These are phyloP conservation scores for Irineochytrium annulatum DNA, from an alignment of 192 early-diverging fungal genomes.

Conservation along the genomic window DNA sequence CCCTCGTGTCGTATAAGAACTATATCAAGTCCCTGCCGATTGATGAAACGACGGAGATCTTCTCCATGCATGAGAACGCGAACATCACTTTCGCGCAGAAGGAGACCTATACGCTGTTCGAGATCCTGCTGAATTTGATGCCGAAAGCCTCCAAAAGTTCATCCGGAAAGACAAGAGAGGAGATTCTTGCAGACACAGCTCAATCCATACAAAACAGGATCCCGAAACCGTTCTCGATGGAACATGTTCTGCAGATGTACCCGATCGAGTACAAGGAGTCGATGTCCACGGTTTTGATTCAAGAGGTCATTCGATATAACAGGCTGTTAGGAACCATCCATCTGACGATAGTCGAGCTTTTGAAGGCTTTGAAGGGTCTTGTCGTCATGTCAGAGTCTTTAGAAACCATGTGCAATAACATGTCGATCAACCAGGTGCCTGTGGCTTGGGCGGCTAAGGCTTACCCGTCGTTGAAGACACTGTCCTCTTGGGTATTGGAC, in stretches of 20 bases:
- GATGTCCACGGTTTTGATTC: slow-evolving; percentile 55
- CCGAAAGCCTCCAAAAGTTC: slow-evolving; percentile 39
- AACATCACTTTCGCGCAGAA: slow-evolving; percentile 63
- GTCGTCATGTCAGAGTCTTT: slow-evolving; percentile 56
- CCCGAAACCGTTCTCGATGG: slow-evolving; percentile 49
- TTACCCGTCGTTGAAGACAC: slow-evolving; percentile 54
- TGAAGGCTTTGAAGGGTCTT: slow-evolving; percentile 51
- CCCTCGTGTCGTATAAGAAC: slow-evolving; percentile 38
- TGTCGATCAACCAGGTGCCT: slow-evolving; percentile 56
- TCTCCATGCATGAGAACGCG: slow-evolving; percentile 60
- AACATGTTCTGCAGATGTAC: slow-evolving; percentile 43
- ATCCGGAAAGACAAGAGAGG: slow-evolving; percentile 49
- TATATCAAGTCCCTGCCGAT: slow-evolving; percentile 53
- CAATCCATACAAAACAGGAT: slow-evolving; percentile 40
- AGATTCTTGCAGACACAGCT: slow-evolving; percentile 44
- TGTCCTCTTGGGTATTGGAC: slow-evolving; percentile 52
- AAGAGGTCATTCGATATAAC: slow-evolving; percentile 62
- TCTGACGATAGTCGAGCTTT: slow-evolving; percentile 44
- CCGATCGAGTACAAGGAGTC: slow-evolving; percentile 58
- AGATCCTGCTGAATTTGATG: slow-evolving; percentile 50
- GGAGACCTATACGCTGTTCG: slow-evolving; percentile 53
- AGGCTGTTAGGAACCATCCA: slow-evolving; percentile 47
- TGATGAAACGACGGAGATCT: slow-evolving; percentile 57
- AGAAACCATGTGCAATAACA: slow-evolving; percentile 53
- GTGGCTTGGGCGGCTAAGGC: slow-evolving; percentile 49